Evolutionary conservation across 83 land plant species (phyloP).

Genomic region (Picea engelmannii): DNA sequence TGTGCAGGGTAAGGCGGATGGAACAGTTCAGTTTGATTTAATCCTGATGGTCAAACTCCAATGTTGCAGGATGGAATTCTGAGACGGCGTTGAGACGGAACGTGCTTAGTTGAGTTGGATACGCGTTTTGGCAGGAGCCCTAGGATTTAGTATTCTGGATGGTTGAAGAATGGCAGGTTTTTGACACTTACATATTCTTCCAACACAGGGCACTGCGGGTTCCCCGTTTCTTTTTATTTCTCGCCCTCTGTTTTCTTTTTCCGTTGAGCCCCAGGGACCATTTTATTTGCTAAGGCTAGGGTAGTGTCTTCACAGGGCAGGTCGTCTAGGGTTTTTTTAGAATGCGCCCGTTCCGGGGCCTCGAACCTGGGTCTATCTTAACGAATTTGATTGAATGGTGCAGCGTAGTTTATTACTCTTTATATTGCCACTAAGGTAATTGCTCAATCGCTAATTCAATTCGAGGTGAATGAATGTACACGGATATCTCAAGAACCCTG

Average conservation of each 20-base stretch:
- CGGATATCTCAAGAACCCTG: no score
- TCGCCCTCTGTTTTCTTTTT: not conserved
- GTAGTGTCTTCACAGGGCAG: not conserved
- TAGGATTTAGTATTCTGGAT: no score
- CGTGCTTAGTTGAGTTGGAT: not conserved
- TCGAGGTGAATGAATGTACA: no score
- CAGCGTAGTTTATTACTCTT: not conserved
- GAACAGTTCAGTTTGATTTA: not conserved
- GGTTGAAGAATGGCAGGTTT: not conserved
- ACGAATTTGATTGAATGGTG: not conserved
- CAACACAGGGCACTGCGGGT: not conserved
- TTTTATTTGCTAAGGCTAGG: not conserved
- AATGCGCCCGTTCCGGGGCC: not conserved
- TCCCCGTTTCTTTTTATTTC: not conserved
- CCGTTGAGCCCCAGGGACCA: not conserved
- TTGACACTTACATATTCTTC: not conserved
- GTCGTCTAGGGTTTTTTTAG: not conserved
- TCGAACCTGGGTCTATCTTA: not conserved
- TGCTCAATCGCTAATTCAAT: not conserved
- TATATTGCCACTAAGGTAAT: not conserved
- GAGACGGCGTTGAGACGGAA: not conserved
- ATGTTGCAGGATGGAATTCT: not conserved
- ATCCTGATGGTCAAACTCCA: not conserved
- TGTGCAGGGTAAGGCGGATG: not conserved
- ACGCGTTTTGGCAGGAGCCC: not conserved